Base-by-base conservation (phyloP, 768 basidiomycete genomes). In the Serendipita vermifera region DNA sequence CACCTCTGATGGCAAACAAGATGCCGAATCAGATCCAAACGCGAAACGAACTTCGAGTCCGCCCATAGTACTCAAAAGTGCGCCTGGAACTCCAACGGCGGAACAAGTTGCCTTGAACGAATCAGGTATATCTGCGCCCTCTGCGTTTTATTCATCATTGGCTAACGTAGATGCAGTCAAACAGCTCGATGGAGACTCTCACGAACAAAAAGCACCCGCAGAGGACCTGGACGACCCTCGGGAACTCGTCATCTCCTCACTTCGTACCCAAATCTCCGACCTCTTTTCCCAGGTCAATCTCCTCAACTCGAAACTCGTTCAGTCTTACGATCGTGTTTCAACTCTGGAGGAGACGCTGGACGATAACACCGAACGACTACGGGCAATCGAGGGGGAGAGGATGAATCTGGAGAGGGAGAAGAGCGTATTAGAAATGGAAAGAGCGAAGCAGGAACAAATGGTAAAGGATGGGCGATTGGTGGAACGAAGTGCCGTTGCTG, bases 291-390 rank as follows among this genome's bases (percentile, higher is more conserved):
- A 98, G 68, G 88, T 96, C 41, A 81, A 82, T 26, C 80, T 87
- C 65, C 83, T 98, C 60, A 98, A 98, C 69, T 71, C 74, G 69
- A 98, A 98, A 67, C 85, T 99, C 46, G 90, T 99, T 59, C 75
- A 80, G 59, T 88, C 87, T 2, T 94, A 96, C 68, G 88, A 93
- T 67, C 79, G 88, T 29, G 81, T 94, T 29, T 92, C 92, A 15
- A 83, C 89, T 73, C 77, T 99, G 53, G 93, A 98, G 66, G 94
- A 97, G 66, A 78, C 87, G 57, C 70, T 93, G 11, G 86, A 93
- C 63, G 74, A 84, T 9, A 51, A 51, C 46, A 15, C 26, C 24
- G 46, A 51, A 51, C 26, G 29, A 31, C 24, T 51, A 20, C 46
- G 46, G 9, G 46, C 46, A 1, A 2, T 51, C 9, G 46, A 51